A percentile compares a stretch with the other conserved stretches of the same genome.
Evolutionary conservation across 192 early-diverging fungal species (phyloP).

Genomic region (Linnemannia hyalina): DNA sequence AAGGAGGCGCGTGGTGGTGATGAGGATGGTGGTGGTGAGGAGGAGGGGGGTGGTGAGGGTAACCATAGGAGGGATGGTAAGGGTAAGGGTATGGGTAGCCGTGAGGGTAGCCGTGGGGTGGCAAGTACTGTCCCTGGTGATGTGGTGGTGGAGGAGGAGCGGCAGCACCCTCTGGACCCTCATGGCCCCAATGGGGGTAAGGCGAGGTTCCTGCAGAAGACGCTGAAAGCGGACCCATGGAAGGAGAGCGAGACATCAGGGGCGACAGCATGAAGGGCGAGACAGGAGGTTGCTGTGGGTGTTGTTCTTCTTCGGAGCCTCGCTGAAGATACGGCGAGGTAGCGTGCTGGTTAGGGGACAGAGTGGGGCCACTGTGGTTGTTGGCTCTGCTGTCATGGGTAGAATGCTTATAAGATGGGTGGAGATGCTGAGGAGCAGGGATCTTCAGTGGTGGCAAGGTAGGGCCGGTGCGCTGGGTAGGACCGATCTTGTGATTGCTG

Average conservation of each 20-base stretch:
- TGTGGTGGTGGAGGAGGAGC: slow-evolving; percentile 27
- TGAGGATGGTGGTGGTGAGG: slow-evolving; percentile 29
- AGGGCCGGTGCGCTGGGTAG: slow-evolving; percentile 16
- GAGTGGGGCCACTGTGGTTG: slow-evolving; percentile 8
- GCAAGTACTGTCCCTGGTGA: slow-evolving; percentile 36
- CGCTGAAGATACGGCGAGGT: slow-evolving; percentile 14
- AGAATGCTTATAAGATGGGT: slow-evolving; percentile 28
- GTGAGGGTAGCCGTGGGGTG: slow-evolving; percentile 35
- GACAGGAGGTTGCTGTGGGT: slow-evolving; percentile 15
- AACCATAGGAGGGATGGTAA: slow-evolving; percentile 50
- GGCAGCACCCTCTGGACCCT: neutral
- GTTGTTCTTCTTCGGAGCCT: neutral
- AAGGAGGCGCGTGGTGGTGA: slow-evolving; percentile 13
- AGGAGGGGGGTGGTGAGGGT: slow-evolving; percentile 40
- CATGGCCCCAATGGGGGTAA: slow-evolving; percentile 48
- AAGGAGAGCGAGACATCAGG: slow-evolving; percentile 38
- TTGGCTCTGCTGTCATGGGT: neutral
- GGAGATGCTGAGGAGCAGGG: slow-evolving; percentile 42
- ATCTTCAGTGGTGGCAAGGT: slow-evolving; percentile 45
- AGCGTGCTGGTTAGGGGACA: slow-evolving; percentile 15
- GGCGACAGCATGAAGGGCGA: slow-evolving; percentile 53
- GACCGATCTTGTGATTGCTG: neutral
- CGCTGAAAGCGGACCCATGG: slow-evolving; percentile 12
- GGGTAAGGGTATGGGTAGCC: slow-evolving; percentile 50
- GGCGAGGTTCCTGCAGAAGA: slow-evolving; percentile 12